phyloP scores from a whole-genome alignment of 192 early-diverging fungal species.

The Geranomyces variabilis region DNA sequence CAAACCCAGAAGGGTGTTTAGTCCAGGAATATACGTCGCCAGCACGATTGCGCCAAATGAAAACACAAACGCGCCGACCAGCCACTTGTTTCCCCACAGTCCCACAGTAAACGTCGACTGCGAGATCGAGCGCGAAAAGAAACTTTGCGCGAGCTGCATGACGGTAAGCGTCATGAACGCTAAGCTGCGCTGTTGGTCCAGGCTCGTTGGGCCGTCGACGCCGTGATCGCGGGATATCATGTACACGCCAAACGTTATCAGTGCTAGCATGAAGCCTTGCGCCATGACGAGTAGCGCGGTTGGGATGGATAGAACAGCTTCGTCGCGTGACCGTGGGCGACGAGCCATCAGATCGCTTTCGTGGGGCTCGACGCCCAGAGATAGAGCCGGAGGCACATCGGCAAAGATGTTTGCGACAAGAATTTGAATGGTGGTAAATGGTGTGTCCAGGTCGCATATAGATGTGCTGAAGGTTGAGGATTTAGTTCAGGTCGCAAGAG shows the following conservation, averaged over 20 bases:
- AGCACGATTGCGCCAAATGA: conserved; percentile 73
- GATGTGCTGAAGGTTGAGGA: conserved; percentile 45
- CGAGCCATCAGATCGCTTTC: conserved; percentile 87
- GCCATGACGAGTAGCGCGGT: conserved; percentile 68
- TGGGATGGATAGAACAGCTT: conserved; percentile 70
- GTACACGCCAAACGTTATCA: conserved; percentile 56
- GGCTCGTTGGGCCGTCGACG: conserved; percentile 24
- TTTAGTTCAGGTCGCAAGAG: not conserved
- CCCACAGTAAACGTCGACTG: conserved; percentile 76
- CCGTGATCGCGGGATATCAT: conserved; percentile 31
- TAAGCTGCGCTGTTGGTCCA: conserved; percentile 55
- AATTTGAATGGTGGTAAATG: conserved; percentile 93
- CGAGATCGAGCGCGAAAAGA: conserved; percentile 76
- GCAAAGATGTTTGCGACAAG: conserved; percentile 98
- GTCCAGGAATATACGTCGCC: conserved; percentile 78
- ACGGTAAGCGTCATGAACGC: conserved; percentile 83
- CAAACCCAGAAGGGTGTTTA: conserved; percentile 45
- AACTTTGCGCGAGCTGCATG: conserved; percentile 87
- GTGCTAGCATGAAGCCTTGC: conserved; percentile 73
- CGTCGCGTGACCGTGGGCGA: conserved; percentile 73
- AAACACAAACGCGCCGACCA: conserved; percentile 75
- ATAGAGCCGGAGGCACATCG: conserved; percentile 94
- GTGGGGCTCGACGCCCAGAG: conserved; percentile 86
- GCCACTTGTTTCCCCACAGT: conserved; percentile 75
- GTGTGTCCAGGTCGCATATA: conserved; percentile 74